Evolutionary conservation across 805 yeast species (phyloP).

Genomic region (Hanseniaspora opuntiae): DNA sequence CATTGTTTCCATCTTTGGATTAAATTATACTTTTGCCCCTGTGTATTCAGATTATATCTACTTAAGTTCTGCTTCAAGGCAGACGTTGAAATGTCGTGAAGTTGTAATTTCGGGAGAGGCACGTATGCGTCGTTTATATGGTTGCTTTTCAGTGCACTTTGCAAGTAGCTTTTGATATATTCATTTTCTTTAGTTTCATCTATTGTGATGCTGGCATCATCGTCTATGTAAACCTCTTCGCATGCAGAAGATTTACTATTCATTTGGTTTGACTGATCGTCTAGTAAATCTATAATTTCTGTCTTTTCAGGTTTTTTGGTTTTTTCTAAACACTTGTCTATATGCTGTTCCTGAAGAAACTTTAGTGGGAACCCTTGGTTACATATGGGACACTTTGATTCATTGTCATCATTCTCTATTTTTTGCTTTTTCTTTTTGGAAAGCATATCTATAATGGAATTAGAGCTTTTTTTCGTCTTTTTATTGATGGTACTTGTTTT

Average conservation of each 20-base stretch:
- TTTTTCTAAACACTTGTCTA: slow-evolving; percentile 42
- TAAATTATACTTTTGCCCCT: slow-evolving; percentile 50
- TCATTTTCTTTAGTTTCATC: not conserved
- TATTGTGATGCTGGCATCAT: not conserved
- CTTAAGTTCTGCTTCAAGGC: slow-evolving; percentile 49
- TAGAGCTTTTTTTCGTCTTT: not conserved
- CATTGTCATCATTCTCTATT: slow-evolving; percentile 11
- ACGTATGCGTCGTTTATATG: not conserved
- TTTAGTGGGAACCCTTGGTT: slow-evolving; percentile 38
- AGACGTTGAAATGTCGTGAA: slow-evolving; percentile 24
- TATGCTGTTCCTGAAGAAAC: slow-evolving; percentile 44
- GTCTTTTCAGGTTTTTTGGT: not conserved
- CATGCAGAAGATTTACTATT: no score
- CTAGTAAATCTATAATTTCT: not conserved
- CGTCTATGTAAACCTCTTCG: not conserved
- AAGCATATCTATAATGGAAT: slow-evolving; percentile 14
- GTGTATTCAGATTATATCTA: slow-evolving; percentile 40
- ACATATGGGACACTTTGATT: slow-evolving; percentile 52
- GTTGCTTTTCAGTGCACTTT: slow-evolving; percentile 9
- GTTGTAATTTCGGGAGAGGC: slow-evolving; percentile 24
- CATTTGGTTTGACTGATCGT: not conserved
- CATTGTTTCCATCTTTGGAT: slow-evolving; percentile 67
- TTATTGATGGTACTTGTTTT: not conserved
- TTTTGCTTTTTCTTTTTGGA: slow-evolving; percentile 7
- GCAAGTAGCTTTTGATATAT: slow-evolving; percentile 6